Base-by-base conservation (phyloP, 148 eudicot genomes). In the Polygonum maritimum region DNA sequence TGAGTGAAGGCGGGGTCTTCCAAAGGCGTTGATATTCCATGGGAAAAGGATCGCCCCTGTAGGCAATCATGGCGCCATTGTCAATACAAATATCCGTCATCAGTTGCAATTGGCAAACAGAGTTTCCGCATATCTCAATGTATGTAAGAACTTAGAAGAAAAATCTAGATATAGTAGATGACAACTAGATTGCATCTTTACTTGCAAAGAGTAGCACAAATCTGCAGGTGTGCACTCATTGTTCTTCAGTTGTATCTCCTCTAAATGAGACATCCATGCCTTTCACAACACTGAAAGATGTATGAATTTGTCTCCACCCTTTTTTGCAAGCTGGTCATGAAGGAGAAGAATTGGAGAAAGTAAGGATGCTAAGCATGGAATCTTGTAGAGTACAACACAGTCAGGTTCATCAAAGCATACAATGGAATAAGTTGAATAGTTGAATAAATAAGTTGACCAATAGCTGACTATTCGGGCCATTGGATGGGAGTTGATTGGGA, bases 401-500 rank as follows among this genome's bases (percentile, higher is more conserved):
- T 3, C 55, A 13, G n/a, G 55, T 49, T 49, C n/a, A 49, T 41
- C 45, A 41, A 41, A n/a, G 45, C 45, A 41, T 41, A 41, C 8
- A 41, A 41, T 41, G 7, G 45, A 41, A 41, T 41, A 41, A 41
- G 45, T 41, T 41, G 7, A 41, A 4, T 41, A 41, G n/a, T n/a
- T n/a, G n/a, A n/a, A n/a, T n/a, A n/a, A n/a, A n/a, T n/a, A n/a
- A n/a, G n/a, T n/a, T n/a, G n/a, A n/a, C n/a, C n/a, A n/a, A n/a
- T n/a, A n/a, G n/a, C n/a, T n/a, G n/a, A n/a, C 4, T 83, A 90
- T 78, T 81, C 92, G 10, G 97, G 97, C 18, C 58, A 77, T 1
- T 94, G 98, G 98, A 83, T 90, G 22, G 98, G 98, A 26, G 90
- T 94, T 40, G 96, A 94, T 74, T 94, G 98, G 98, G 97, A 94